Conservation (phyloP, 1,284 basidiomycete species). For the Schizopora paradoxa region DNA sequence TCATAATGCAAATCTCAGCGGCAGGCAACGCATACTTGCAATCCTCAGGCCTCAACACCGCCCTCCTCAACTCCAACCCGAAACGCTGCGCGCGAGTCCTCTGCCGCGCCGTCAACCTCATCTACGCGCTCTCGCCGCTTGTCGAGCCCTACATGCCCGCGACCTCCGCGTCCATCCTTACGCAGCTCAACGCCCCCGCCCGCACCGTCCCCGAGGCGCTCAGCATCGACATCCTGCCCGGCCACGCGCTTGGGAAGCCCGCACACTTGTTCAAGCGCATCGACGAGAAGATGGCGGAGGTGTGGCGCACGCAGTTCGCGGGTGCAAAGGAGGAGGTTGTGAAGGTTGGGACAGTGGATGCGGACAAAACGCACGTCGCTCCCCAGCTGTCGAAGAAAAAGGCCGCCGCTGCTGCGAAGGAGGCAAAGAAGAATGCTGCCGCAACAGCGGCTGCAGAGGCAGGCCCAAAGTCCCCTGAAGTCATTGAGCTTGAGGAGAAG, state of each 20-base stretch:
- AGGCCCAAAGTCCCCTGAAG: conserved; percentile 60
- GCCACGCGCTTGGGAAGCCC: conserved; percentile 83
- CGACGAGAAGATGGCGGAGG: conserved; percentile 84
- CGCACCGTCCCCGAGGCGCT: conserved; percentile 67
- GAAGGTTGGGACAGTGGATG: conserved; percentile 29
- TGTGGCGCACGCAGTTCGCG: conserved; percentile 80
- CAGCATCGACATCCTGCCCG: conserved; percentile 79
- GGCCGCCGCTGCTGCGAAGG: conserved; percentile 32
- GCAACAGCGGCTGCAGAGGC: conserved; percentile 36
- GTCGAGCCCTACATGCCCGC: conserved; percentile 97
- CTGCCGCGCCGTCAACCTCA: conserved; percentile 87
- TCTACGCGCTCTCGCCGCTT: conserved; percentile 84
- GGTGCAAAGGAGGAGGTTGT: conserved; percentile 42
- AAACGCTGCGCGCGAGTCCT: conserved; percentile 87
- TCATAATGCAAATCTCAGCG: conserved; percentile 86
- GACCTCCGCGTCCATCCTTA: conserved; percentile 77
- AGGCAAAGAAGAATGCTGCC: conserved; percentile 24
- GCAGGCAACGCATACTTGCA: conserved; percentile 96
- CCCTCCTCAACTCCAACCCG: conserved; percentile 78
- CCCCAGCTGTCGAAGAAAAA: conserved; percentile 51
- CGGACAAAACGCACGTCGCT: conserved; percentile 37
- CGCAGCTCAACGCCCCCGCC: conserved; percentile 87
- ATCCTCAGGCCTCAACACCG: conserved; percentile 87
- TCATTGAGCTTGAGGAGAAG: conserved; percentile 60
- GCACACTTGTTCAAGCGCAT: conserved; percentile 93